These are phyloP conservation scores for Prunus salicina DNA, from an alignment of 306 rosid species.

Conservation along the genomic window DNA sequence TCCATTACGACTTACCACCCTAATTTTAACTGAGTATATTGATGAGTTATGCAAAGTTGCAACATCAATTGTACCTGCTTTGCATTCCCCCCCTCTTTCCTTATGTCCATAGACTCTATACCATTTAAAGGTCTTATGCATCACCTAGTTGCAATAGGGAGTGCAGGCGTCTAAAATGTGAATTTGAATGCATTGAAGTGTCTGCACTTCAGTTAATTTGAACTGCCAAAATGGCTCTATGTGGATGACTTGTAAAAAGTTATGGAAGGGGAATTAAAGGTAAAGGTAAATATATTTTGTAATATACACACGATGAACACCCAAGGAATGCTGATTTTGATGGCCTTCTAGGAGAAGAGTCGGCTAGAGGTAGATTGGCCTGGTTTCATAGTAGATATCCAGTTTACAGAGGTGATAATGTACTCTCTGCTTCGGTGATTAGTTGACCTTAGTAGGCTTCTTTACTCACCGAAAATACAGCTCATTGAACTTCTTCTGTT, in stretches of 20 bases:
- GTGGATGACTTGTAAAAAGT: slow-evolving; percentile 3
- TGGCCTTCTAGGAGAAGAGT: neutral
- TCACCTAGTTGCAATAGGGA: slow-evolving; percentile 2
- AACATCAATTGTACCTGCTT: slow-evolving; percentile 13
- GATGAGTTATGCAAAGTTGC: neutral
- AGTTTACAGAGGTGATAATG: neutral
- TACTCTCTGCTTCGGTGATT: neutral
- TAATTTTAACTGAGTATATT: too few relatives aligned
- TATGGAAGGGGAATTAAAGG: slow-evolving; percentile 2
- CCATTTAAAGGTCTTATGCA: neutral
- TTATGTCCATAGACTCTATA: too few relatives aligned
- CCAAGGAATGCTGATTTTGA: slow-evolving; percentile 6
- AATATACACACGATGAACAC: neutral
- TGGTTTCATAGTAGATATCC: slow-evolving; percentile 5
- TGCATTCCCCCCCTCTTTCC: neutral
- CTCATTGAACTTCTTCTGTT: neutral
- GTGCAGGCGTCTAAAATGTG: neutral
- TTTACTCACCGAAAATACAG: neutral
- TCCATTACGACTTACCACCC: neutral
- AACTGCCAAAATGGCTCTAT: slow-evolving; percentile 9
- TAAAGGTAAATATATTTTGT: slow-evolving; percentile 2
- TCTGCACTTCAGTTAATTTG: slow-evolving; percentile 15
- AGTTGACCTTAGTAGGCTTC: neutral
- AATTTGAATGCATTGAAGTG: slow-evolving; percentile 9
- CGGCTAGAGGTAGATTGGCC: slow-evolving; percentile 13